phyloP scores from a whole-genome alignment of 768 basidiomycete genomes.

The Mycena vulgaris region DNA sequence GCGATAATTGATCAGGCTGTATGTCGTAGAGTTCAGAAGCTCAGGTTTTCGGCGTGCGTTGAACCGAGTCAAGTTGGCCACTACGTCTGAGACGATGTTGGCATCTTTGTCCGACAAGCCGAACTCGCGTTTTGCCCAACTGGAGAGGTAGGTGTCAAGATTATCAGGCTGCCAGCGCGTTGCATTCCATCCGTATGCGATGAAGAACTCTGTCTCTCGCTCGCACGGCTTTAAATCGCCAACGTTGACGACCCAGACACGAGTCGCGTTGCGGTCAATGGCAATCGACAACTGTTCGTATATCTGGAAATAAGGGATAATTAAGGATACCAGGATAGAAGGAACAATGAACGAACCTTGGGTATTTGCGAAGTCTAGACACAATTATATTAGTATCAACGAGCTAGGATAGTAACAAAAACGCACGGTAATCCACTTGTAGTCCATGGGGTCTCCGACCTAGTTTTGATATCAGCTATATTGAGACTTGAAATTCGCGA shows the following conservation, averaged over 20 bases:
- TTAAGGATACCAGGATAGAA: too few species aligned
- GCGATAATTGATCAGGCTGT: conserved; percentile 75
- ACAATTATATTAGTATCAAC: too few species aligned
- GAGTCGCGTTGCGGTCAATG: conserved; percentile 68
- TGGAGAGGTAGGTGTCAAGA: conserved; percentile 63
- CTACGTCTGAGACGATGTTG: conserved; percentile 62
- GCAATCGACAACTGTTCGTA: conserved; percentile 82
- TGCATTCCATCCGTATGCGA: conserved; percentile 73
- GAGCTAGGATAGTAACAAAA: background rate
- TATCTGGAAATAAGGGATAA: too few species aligned
- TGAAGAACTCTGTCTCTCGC: conserved; percentile 78
- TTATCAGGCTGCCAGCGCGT: conserved; percentile 70
- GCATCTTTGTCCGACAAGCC: conserved; percentile 59
- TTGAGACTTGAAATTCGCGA: too few species aligned
- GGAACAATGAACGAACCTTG: conserved; percentile 53
- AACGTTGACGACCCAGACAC: conserved; percentile 82
- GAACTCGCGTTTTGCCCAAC: conserved; percentile 80
- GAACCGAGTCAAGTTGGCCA: conserved; percentile 69
- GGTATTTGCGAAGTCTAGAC: conserved; percentile 66
- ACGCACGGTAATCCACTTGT: conserved; percentile 78
- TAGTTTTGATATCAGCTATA: too few species aligned
- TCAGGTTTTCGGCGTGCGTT: conserved; percentile 78
- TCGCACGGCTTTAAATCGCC: conserved; percentile 85
- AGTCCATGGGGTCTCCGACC: conserved; percentile 77
- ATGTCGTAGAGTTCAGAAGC: conserved; percentile 72